Base-by-base conservation (phyloP, 2,329 filamentous ascomycete genomes). In the Trichoderma koningii region DNA sequence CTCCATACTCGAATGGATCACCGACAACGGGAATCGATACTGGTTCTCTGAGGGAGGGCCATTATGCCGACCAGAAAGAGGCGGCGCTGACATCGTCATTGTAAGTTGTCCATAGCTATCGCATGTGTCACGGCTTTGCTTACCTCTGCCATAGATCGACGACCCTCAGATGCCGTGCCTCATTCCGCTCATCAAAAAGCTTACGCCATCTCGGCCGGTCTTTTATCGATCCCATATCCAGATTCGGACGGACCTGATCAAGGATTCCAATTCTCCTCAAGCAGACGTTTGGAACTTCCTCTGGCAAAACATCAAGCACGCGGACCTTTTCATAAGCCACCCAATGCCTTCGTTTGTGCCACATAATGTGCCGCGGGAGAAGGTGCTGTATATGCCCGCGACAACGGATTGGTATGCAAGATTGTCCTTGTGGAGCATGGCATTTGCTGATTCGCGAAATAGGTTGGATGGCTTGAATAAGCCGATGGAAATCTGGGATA, bases 161-260 rank as follows among this genome's bases (percentile, higher is more conserved):
- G 91, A 95, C 70, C 90, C 91, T 1, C 91, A 95, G 76, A 94
- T 94, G 91, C 90, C 91, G 3, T 86, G 85, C 6, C 80, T 95
- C 44, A 91, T 94, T 62, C 87, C 88, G 4, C 79, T 94, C 41
- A 89, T 92, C 72, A 94, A 93, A 77, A 78, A 85, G 65, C 66
- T 83, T 7, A 90, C 90, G 1, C 89, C 90, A 1, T 75, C 88
- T n/a, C 85, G 91, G 14, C 91, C 91, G 0, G 85, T 95, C 23
- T 85, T 94, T 47, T 95, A 91, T 77, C 86, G 91, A 66, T 92
- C 89, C 55, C 91, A 95, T 74, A 95, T 95, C 64, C 90, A 95
- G 75, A 88, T 95, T 65, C 86, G 91, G 64, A 87, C 87, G 67
- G 91, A 95, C 72, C 82, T 94, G 14, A 84, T 89, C 7, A 83